Conservation (phyloP, 1,284 basidiomycete genomes). For the Fomitopsis palustris region DNA sequence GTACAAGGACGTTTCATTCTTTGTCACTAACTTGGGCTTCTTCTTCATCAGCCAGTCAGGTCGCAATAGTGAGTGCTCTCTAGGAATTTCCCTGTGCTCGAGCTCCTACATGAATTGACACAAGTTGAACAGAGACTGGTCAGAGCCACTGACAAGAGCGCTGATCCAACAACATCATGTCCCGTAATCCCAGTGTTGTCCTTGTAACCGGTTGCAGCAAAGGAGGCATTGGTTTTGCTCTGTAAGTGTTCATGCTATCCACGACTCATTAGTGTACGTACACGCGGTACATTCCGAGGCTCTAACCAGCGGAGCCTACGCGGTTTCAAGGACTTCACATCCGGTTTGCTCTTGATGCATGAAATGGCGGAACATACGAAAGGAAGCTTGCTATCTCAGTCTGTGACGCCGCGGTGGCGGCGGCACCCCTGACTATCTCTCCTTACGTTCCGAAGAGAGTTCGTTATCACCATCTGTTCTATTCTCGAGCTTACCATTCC, state of each 20-base stretch:
- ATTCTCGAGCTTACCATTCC: no score
- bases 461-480: neutral
- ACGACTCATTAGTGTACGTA: neutral
- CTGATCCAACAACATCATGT: neutral
- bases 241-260: slow-evolving; percentile 39
- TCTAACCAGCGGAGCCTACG: no score
- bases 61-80: no score
- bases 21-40: no score
- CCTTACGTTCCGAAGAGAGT: neutral
- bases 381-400: neutral
- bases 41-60: no score
- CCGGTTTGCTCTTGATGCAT: no score
- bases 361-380: no score
- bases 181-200: slow-evolving; percentile 1
- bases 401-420: neutral
- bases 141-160: neutral
- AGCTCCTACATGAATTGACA: no score
- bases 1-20: no score
- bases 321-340: neutral
- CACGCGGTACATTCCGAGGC: neutral
- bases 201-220: slow-evolving; percentile 67
- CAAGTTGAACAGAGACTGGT: no score
- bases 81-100: no score
- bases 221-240: slow-evolving; percentile 66
- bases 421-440: neutral